Evolutionary conservation across 2,329 filamentous ascomycete genomes (phyloP).

Genomic region (Aspergillus vadensis): DNA sequence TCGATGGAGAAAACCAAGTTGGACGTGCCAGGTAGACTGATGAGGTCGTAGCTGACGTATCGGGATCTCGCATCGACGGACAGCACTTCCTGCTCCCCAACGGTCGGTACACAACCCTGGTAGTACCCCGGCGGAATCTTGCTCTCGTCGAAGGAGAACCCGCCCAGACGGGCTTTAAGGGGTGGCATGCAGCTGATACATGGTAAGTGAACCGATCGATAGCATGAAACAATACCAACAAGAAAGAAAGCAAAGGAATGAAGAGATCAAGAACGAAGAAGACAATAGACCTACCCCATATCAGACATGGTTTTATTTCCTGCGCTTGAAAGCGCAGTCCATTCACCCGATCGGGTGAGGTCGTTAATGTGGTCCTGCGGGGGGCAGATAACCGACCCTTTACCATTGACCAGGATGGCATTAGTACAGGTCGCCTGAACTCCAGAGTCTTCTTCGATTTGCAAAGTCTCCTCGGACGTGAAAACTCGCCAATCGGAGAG

Average conservation of each 20-base stretch:
- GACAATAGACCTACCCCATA: slow-evolving; percentile 31
- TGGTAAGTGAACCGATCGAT: not conserved
- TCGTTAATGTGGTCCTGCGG: slow-evolving; percentile 46
- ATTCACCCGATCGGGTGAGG: slow-evolving; percentile 25
- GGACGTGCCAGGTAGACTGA: slow-evolving; percentile 54
- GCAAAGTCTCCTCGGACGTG: slow-evolving; percentile 47
- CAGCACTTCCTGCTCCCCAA: slow-evolving; percentile 50
- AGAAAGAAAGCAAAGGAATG: not conserved
- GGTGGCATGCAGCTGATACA: slow-evolving; percentile 25
- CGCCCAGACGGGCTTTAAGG: slow-evolving; percentile 26
- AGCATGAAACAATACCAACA: not conserved
- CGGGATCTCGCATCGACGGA: slow-evolving; percentile 38
- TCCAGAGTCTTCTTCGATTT: slow-evolving; percentile 33
- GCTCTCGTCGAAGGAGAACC: slow-evolving; percentile 28
- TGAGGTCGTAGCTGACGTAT: slow-evolving; percentile 59
- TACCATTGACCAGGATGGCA: slow-evolving; percentile 62
- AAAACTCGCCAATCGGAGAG: slow-evolving; percentile 61
- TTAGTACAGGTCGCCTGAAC: slow-evolving; percentile 53
- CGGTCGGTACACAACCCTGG: slow-evolving; percentile 50
- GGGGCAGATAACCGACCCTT: slow-evolving; percentile 58
- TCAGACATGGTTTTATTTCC: slow-evolving; percentile 29
- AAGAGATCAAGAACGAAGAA: too few relatives aligned
- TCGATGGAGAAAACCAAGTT: slow-evolving; percentile 53
- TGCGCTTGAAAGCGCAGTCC: slow-evolving; percentile 16
- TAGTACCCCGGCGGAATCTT: slow-evolving; percentile 30